Percentiles rank a stretch among this genome's conserved stretches.
Conservation (phyloP, 106 monocot species). For the Iris macrosiphon region DNA sequence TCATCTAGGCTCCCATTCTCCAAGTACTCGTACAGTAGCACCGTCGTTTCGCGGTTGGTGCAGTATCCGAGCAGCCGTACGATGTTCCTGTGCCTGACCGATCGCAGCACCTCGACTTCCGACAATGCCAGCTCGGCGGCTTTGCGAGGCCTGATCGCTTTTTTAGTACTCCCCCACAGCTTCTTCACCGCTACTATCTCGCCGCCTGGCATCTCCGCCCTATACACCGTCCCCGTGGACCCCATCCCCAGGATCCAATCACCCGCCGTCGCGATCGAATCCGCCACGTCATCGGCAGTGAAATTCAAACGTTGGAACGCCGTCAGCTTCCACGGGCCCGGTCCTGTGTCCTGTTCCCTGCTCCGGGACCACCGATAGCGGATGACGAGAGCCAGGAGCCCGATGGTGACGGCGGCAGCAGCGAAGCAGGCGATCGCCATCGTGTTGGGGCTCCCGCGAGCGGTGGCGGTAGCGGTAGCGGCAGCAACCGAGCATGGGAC, state of each 20-base stretch:
- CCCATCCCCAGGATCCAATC: slow-evolving; percentile 74
- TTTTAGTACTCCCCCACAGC: slow-evolving; percentile 61
- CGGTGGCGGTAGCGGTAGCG: background rate
- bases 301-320: slow-evolving; percentile 81
- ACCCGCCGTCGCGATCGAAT: slow-evolving; percentile 29
- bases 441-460: slow-evolving; percentile 1
- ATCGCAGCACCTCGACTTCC: slow-evolving; percentile 79
- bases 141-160: slow-evolving; percentile 10
- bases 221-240: slow-evolving; percentile 73
- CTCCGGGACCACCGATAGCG: slow-evolving; percentile 26
- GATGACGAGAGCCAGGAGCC: slow-evolving; percentile 31
- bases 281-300: slow-evolving; percentile 77
- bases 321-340: slow-evolving; percentile 63
- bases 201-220: slow-evolving; percentile 75
- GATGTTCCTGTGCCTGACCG: slow-evolving; percentile 83
- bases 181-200: slow-evolving; percentile 86
- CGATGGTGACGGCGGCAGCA: slow-evolving; percentile 40
- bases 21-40: slow-evolving; percentile 93
- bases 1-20: slow-evolving; percentile 86
- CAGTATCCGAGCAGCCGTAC: slow-evolving; percentile 75
- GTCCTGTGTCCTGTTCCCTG: slow-evolving; percentile 1
- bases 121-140: slow-evolving; percentile 6
- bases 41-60: slow-evolving; percentile 56
- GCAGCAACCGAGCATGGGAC: slow-evolving; percentile 16
- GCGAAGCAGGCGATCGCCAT: slow-evolving; percentile 50